Evolutionary conservation across 202 grass and related monocot genomes (phyloP).

Genomic region (Bolboschoenoplectus hybrid): DNA sequence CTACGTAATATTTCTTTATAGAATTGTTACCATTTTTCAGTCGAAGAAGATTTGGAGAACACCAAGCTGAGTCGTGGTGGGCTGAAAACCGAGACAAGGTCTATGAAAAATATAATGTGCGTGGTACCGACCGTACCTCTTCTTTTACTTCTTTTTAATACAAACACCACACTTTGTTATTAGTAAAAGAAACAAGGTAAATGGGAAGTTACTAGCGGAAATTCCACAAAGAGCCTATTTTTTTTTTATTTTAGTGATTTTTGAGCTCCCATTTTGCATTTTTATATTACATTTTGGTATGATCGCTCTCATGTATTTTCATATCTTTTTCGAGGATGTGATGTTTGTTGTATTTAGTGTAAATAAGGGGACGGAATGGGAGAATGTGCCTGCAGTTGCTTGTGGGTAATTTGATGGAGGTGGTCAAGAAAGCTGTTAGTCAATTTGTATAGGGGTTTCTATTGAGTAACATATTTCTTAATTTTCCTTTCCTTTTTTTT

Average conservation of each 20-base stretch:
- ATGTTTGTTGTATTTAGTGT: slow-evolving; percentile 26
- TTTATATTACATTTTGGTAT: slow-evolving; percentile 6
- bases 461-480: not conserved
- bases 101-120: slow-evolving; percentile 84
- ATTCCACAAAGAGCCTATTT: not conserved
- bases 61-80: slow-evolving; percentile 97
- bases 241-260: not conserved
- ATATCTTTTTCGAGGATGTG: not conserved
- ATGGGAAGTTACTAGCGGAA: not conserved
- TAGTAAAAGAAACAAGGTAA: slow-evolving; percentile 29
- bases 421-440: slow-evolving; percentile 10
- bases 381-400: not conserved
- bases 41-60: slow-evolving; percentile 82
- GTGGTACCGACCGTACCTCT: slow-evolving; percentile 65
- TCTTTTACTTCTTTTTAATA: slow-evolving; percentile 57
- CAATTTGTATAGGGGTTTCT: not conserved
- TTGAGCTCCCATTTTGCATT: not conserved
- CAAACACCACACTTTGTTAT: slow-evolving; percentile 24
- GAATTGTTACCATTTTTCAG: slow-evolving; percentile 44
- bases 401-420: slow-evolving; percentile 2
- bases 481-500: not conserved
- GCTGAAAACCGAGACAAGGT: slow-evolving; percentile 81
- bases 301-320: not conserved
- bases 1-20: not conserved
- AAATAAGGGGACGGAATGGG: not conserved